Evolutionary conservation across 2,329 filamentous ascomycete genomes (phyloP), one percentile per base, ranked within the genome.

Genomic region (Cladosporium halotolerans): DNA sequence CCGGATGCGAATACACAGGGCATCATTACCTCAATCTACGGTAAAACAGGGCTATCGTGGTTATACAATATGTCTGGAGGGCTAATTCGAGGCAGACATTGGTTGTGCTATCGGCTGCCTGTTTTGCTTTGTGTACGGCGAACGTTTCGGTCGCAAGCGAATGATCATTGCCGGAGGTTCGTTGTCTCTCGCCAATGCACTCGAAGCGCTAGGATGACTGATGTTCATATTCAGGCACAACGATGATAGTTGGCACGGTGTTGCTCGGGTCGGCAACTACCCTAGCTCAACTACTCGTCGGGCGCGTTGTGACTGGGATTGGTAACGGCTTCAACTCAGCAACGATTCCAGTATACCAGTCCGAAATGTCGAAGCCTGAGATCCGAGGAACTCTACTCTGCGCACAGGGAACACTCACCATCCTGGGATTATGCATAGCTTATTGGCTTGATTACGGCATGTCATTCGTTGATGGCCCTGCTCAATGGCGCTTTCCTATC

Each of bases 301-400:
- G 72, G 2, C 67, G 76, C n/a, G 69, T 77, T 32, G 67, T 79
- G 9, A 72, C 76, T 0, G 76, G 76, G 6, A 57, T 76, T 6
- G 76, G 76, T 0, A 71, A 74, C 42, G 76, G 75, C 13, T 70
- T 74, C 36, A 68, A 74, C 56, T 77, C 72, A 9, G 70, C 68
- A 0, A 76, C 73, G 0, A 72, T 73, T 0, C 74, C 74, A 1
- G 73, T 76, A 34, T 71, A 68, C 44, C 66, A 68, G 41, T 58
- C 59, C 31, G 67, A 69, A 41, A 58, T 67, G 6, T 67, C 62
- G 40, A 60, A 67, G 33, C 63, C 65, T 6, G 58, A 64, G 43
- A 61, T 16, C n/a, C 39, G 39, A 9, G 39, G 39, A 9, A 18
- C 39, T 9, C 14, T 41, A 1, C 16, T 41, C 9, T 16, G n/a